A percentile compares a stretch with the other conserved stretches of the same genome.
These are phyloP conservation scores for Alternaria sp. DNA, from an alignment of 2,329 filamentous ascomycete species.

Conservation along the genomic window DNA sequence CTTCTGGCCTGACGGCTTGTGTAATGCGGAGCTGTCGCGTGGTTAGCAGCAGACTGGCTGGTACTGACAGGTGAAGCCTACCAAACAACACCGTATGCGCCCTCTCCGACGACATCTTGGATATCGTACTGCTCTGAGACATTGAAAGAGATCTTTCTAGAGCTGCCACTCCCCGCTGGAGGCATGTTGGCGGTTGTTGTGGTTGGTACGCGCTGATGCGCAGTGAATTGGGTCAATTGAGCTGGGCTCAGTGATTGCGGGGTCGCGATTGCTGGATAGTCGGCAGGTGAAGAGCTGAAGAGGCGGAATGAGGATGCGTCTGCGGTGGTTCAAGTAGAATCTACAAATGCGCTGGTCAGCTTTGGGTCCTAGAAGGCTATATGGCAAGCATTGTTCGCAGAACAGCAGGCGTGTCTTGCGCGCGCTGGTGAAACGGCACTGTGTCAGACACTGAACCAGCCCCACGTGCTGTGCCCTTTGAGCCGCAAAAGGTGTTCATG, in stretches of 20 bases:
- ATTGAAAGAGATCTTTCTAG: conserved; percentile 98
- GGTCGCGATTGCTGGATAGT: conserved; percentile 11
- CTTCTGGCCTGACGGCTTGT: conserved; percentile 98
- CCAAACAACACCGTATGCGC: conserved; percentile 98
- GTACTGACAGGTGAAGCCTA: conserved; percentile 57
- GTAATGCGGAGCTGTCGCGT: conserved; percentile 79
- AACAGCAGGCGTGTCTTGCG: conserved; percentile 25
- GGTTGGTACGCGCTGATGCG: conserved; percentile 28
- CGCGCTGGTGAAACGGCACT: conserved; percentile 35
- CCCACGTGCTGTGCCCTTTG: conserved; percentile 32
- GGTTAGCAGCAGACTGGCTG: conserved; percentile 23
- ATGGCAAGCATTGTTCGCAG: conserved; percentile 23
- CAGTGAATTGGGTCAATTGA: conserved; percentile 17
- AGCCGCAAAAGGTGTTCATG: conserved; percentile 13
- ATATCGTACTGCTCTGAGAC: conserved; percentile 99
- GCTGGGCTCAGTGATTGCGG: conserved; percentile 18
- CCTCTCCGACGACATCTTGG: conserved; percentile 98
- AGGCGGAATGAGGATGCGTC: conserved; percentile 1
- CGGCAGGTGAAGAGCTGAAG: not conserved
- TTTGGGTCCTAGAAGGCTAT: conserved; percentile 15
- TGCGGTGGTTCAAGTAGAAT: conserved; percentile 5
- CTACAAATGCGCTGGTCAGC: conserved; percentile 31
- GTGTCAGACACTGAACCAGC: conserved; percentile 30
- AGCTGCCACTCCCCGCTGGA: conserved; percentile 56
- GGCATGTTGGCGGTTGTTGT: conserved; percentile 41